Evolutionary conservation across 148 eudicot species (phyloP).

Genomic region (Cornus controversa): DNA sequence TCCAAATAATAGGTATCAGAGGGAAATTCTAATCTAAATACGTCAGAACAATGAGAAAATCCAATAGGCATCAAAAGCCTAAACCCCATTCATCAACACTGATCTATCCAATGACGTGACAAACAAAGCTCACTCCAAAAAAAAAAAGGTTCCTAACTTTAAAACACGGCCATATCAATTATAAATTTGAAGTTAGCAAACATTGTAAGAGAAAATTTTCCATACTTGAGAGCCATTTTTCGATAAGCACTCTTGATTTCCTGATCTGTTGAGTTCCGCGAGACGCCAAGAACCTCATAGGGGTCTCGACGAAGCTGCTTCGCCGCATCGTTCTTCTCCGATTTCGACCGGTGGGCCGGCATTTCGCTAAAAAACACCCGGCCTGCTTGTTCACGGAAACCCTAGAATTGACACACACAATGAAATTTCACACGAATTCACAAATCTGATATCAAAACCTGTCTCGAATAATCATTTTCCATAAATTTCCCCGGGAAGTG

Average conservation of each 20-base stretch:
- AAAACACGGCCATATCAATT: neutral
- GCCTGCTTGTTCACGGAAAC: constrained; percentile 4
- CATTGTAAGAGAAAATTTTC: constrained; percentile 1
- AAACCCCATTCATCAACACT: neutral
- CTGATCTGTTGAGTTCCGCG: constrained; percentile 71
- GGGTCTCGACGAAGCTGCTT: constrained; percentile 74
- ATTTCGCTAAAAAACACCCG: constrained; percentile 18
- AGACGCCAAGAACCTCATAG: constrained; percentile 81
- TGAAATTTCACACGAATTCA: neutral
- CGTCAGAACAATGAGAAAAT: neutral
- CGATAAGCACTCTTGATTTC: constrained; percentile 84
- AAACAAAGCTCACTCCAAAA: neutral
- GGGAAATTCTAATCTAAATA: neutral
- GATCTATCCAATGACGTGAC: neutral
- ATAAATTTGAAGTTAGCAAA: neutral
- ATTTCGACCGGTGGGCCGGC: constrained; percentile 63
- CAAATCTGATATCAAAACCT: neutral
- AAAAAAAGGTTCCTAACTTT: neutral
- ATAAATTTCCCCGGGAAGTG: neutral
- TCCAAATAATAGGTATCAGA: neutral
- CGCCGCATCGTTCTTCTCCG: constrained; percentile 45
- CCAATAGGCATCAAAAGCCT: constrained; percentile 1
- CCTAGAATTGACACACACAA: constrained; percentile 7
- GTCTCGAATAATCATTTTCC: neutral
- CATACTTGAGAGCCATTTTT: constrained; percentile 85